Conservation (phyloP, 179 eudicot genomes). For the Amaranthus tricolor region DNA sequence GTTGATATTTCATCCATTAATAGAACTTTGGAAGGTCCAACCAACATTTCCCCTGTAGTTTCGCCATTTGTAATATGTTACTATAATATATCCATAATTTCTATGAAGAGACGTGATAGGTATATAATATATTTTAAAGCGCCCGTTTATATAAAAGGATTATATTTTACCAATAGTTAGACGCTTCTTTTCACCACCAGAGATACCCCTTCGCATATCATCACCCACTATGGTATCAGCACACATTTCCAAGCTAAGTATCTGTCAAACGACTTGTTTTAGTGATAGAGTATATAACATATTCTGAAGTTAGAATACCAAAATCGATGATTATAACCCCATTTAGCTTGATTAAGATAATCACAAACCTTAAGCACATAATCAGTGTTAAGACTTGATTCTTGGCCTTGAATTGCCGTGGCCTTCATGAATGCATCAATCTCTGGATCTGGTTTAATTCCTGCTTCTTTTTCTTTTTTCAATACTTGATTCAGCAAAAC, state of each 20-base stretch:
- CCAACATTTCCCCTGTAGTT: slow-evolving; percentile 73
- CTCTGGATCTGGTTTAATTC: slow-evolving; percentile 26
- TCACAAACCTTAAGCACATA: slow-evolving; percentile 55
- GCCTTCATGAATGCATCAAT: slow-evolving; percentile 30
- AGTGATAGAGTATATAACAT: too few relatives aligned
- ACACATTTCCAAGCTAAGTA: slow-evolving; percentile 77
- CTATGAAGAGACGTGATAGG: too few relatives aligned
- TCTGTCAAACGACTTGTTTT: slow-evolving; percentile 29
- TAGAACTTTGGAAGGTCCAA: slow-evolving; percentile 74
- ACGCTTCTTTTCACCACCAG: slow-evolving; percentile 93
- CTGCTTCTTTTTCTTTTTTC: slow-evolving; percentile 54
- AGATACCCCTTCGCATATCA: slow-evolving; percentile 86
- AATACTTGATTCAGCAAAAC: slow-evolving; percentile 45
- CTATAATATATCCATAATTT: too few relatives aligned
- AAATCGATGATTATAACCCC: too few relatives aligned
- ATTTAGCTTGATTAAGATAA: not conserved
- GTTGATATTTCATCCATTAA: slow-evolving; percentile 87
- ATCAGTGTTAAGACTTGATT: slow-evolving; percentile 51
- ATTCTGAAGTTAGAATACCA: too few relatives aligned
- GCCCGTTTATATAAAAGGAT: too few relatives aligned
- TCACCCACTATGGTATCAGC: slow-evolving; percentile 70
- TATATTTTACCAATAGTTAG: slow-evolving; percentile 57
- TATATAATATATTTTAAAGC: too few relatives aligned
- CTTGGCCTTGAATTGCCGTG: slow-evolving; percentile 54
- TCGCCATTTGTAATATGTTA: too few relatives aligned